Evolutionary conservation across 1,284 basidiomycete genomes (phyloP), one percentile per base, ranked within the genome.

Genomic region (Prillingera fragicola): DNA sequence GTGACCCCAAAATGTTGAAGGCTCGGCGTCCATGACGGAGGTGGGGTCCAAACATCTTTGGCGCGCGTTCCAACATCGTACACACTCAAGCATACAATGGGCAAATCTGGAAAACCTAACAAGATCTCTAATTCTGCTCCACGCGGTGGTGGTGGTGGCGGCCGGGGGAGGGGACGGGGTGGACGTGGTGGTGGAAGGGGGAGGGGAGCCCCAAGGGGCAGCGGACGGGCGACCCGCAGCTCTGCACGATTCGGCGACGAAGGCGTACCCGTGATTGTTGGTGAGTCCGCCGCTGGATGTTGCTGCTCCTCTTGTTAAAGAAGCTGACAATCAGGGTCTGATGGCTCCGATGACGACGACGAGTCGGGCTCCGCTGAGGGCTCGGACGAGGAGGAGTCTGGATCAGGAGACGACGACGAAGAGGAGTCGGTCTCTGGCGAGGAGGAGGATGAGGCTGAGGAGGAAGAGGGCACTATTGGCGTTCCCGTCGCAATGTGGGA

Each of bases 401-500:
- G 56, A 4, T 40, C 64, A 10, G 56, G 75, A 12, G 54, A 57
- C 12, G 65, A 58, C 35, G 54, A 58, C 28, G 54, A 59, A 6
- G 51, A 48, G 22, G 52, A 47, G 5, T 66, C 70, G 15, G 55
- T 60, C 4, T 74, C 75, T 29, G 69, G 72, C 26, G 74, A 65
- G 3, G 58, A 60, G n/a, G 54, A 49, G 8, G 59, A 59, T 5
- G 57, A 68, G 5, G 57, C 57, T 8, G 59, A 60, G 21, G 48
- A 49, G 24, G 54, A 57, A 22, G 43, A 55, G 15, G 46, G 62
- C 18, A 59, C 58, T 28, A 82, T 85, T 21, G 76, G 74, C 9
- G 78, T 85, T 4, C 82, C 83, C 5, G 81, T 90, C 12, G 87
- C 85, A 22, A 91, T 91, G 87, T 91, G 87, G 87, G 94, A 97